Percentiles rank a stretch among this genome's conserved stretches.
These are phyloP conservation scores for Phytophthora chlamydospora DNA, from an alignment of 352 stramenopile genomes.

Conservation along the genomic window DNA sequence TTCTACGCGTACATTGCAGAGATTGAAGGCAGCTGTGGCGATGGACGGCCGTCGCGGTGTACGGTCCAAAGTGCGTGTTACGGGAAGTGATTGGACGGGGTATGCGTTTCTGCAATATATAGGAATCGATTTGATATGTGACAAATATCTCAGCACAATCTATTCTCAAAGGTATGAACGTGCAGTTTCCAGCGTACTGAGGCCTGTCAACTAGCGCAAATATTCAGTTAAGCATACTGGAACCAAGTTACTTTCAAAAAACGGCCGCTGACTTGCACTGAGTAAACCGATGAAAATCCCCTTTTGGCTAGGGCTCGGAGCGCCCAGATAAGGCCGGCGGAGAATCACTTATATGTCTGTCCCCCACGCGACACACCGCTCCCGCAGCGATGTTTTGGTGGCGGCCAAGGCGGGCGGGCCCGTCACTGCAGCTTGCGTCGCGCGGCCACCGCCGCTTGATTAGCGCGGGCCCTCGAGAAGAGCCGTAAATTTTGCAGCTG, in stretches of 20 bases:
- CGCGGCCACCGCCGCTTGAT: slow-evolving; percentile 7
- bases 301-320: slow-evolving; percentile 9
- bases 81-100: neutral
- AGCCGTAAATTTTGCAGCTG: slow-evolving; percentile 17
- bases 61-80: neutral
- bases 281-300: slow-evolving; percentile 9
- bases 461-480: neutral
- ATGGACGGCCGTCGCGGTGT: neutral
- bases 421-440: slow-evolving; percentile 1
- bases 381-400: neutral
- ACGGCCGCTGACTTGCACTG: slow-evolving; percentile 4
- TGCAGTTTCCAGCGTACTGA: neutral
- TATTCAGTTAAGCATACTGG: slow-evolving; percentile 12
- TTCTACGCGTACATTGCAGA: slow-evolving; percentile 11
- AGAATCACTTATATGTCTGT: slow-evolving; percentile 16
- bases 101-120: too few species aligned
- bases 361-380: slow-evolving; percentile 5
- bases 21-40: slow-evolving; percentile 11
- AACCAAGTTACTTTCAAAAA: slow-evolving; percentile 14
- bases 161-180: neutral
- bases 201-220: slow-evolving; percentile 22
- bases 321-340: slow-evolving; percentile 24
- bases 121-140: neutral
- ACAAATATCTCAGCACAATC: neutral
- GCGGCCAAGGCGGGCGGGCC: neutral